Conservation (phyloP, 495 filamentous ascomycete species). For the Aspergillus taichungensis region DNA sequence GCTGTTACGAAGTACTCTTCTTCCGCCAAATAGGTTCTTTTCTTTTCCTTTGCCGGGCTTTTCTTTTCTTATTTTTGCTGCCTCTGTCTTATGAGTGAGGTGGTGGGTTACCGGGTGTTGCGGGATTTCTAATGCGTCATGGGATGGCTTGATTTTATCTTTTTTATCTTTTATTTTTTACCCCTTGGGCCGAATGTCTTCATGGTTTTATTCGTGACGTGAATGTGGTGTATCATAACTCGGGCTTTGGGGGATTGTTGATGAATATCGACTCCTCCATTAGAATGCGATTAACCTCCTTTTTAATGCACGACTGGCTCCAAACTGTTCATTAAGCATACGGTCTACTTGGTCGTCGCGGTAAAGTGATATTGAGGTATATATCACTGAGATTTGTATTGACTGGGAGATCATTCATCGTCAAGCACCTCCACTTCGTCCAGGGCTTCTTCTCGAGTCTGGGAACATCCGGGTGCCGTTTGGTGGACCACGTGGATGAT, state of each 20-base stretch:
- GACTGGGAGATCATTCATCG: conserved; percentile 30
- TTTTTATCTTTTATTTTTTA: conserved; percentile 23
- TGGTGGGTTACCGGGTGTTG: conserved; percentile 56
- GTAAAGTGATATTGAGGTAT: neutral
- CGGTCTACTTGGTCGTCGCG: conserved; percentile 4
- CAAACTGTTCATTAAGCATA: conserved; percentile 36
- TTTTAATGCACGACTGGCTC: conserved; percentile 10
- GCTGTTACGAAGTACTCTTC: conserved; percentile 99
- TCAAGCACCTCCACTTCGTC: conserved; percentile 86
- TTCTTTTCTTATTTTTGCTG: conserved; percentile 34
- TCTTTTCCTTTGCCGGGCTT: conserved; percentile 41
- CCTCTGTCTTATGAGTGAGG: conserved; percentile 54
- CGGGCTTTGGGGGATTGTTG: conserved; percentile 38
- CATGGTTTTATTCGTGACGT: conserved; percentile 62
- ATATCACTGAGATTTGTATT: neutral
- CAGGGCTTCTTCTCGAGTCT: conserved; percentile 61
- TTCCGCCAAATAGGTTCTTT: conserved; percentile 82
- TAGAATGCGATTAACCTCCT: conserved; percentile 31
- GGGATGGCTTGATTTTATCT: conserved; percentile 63
- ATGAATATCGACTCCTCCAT: conserved; percentile 26
- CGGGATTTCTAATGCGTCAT: conserved; percentile 82
- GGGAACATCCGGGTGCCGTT: conserved; percentile 46
- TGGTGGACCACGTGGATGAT: conserved; percentile 71
- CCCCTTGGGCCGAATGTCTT: conserved; percentile 63
- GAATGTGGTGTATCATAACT: conserved; percentile 69